Conservation (phyloP, 1,284 basidiomycete genomes). For the Sporisorium exsertum region DNA sequence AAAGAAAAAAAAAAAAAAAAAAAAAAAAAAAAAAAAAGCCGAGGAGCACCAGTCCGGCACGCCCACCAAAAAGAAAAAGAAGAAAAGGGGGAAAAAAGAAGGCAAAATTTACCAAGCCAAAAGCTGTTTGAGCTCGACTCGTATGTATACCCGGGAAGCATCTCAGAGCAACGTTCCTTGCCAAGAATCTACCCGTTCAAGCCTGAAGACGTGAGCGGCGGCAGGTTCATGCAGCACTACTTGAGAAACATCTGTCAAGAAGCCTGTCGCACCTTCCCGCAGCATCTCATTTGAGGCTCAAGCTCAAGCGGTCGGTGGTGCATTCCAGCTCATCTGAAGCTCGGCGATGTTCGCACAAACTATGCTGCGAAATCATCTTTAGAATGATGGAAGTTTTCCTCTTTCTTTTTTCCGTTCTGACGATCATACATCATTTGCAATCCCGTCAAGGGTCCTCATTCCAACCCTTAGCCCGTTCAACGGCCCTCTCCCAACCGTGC, state of each 20-base stretch:
- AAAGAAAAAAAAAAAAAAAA: not conserved
- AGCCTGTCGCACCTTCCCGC: not conserved
- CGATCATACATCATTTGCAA: not conserved
- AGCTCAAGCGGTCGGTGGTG: too few species aligned
- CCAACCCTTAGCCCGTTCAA: constrained; percentile 61
- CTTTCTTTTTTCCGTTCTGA: not conserved
- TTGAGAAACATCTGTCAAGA: not conserved
- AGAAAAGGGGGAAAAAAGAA: not conserved
- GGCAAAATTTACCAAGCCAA: too few species aligned
- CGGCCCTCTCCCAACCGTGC: constrained; percentile 62
- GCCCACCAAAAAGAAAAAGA: not conserved
- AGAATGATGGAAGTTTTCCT: not conserved
- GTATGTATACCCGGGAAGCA: not conserved
- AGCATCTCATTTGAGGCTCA: not conserved
- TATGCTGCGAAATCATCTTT: too few species aligned
- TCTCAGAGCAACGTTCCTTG: too few species aligned
- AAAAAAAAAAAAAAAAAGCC: not conserved
- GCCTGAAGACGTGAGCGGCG: not conserved
- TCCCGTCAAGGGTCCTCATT: constrained; percentile 45
- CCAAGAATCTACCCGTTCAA: not conserved
- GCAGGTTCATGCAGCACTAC: not conserved
- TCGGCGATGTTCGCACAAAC: too few species aligned
- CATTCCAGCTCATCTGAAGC: too few species aligned
- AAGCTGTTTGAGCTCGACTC: not conserved
- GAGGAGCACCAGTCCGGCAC: too few species aligned